Conservation (phyloP, 208 protist species). For the Trypanosoma cruzi region DNA sequence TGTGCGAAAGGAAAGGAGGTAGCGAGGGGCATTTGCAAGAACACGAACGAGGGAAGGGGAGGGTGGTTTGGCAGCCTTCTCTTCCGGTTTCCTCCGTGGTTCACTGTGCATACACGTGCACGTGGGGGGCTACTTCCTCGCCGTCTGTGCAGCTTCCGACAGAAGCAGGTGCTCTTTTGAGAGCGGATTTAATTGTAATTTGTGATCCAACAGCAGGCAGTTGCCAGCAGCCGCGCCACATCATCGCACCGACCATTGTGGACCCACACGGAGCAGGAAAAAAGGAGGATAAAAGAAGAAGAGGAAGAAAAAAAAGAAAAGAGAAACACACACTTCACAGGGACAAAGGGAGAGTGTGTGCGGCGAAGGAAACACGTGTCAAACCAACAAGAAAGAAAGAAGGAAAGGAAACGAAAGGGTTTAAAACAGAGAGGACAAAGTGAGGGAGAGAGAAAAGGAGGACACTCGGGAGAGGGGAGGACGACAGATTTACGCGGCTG, state of each 20-base stretch:
- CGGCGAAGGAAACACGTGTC: background rate
- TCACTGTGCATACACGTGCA: background rate
- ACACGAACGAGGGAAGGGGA: background rate
- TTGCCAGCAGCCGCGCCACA: background rate
- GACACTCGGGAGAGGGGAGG: too few species aligned
- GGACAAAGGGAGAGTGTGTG: background rate
- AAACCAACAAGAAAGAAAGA: slow-evolving; percentile 12
- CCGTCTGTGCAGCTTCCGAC: background rate
- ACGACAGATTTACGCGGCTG: background rate
- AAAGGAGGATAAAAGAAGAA: too few species aligned
- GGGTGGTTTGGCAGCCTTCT: slow-evolving; percentile 11
- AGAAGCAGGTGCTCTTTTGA: slow-evolving; percentile 29
- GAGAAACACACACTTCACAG: background rate
- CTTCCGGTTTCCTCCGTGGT: slow-evolving; percentile 5
- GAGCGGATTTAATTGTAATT: slow-evolving; percentile 7
- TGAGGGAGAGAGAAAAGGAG: background rate
- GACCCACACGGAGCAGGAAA: background rate
- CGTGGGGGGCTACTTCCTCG: background rate
- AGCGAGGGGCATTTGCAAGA: background rate
- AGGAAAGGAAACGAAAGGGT: background rate
- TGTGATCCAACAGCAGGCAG: background rate
- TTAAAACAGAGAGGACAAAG: slow-evolving; percentile 3
- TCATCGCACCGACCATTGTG: background rate
- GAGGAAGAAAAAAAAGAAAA: background rate
- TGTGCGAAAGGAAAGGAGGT: background rate